These are phyloP conservation scores for Kodamaea fungicola DNA, from an alignment of 1,139 yeast species.

Conservation along the genomic window DNA sequence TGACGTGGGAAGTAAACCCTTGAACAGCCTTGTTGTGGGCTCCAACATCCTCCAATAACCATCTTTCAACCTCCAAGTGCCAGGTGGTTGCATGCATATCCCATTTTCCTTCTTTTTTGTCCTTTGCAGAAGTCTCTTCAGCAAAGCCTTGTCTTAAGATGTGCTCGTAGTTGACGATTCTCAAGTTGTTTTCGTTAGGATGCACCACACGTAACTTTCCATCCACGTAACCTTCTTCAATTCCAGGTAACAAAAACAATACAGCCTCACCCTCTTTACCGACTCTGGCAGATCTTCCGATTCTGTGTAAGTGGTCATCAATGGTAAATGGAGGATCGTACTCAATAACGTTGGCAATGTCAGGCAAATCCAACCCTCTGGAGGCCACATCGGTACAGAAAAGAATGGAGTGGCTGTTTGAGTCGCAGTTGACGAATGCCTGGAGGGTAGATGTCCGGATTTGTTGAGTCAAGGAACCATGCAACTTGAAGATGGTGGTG, in stretches of 20 bases:
- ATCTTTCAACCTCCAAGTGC: slow-evolving; percentile 88
- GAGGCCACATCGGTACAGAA: slow-evolving; percentile 82
- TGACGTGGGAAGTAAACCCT: slow-evolving; percentile 82
- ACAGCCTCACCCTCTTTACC: slow-evolving; percentile 65
- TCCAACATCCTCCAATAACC: slow-evolving; percentile 68
- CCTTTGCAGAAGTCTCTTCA: slow-evolving; percentile 14
- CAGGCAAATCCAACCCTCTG: slow-evolving; percentile 68
- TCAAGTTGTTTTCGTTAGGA: slow-evolving; percentile 47
- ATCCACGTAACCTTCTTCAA: slow-evolving; percentile 80
- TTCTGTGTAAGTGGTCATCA: slow-evolving; percentile 70
- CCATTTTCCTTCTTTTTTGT: slow-evolving; percentile 55
- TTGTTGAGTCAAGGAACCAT: slow-evolving; percentile 86
- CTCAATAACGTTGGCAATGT: slow-evolving; percentile 61
- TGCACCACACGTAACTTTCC: slow-evolving; percentile 50
- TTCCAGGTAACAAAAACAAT: slow-evolving; percentile 79
- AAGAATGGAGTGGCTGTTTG: slow-evolving; percentile 55
- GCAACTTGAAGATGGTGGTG: slow-evolving; percentile 69
- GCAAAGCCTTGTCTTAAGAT: slow-evolving; percentile 61
- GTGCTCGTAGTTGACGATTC: slow-evolving; percentile 48
- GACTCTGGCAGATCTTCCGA: slow-evolving; percentile 74
- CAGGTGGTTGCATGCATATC: slow-evolving; percentile 94
- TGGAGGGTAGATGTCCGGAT: slow-evolving; percentile 73
- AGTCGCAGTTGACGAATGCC: slow-evolving; percentile 48
- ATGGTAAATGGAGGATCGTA: slow-evolving; percentile 68
- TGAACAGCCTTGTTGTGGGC: slow-evolving; percentile 63